phyloP scores from a whole-genome alignment of 805 yeast genomes.

The Wickerhamiella vanderwaltii region DNA sequence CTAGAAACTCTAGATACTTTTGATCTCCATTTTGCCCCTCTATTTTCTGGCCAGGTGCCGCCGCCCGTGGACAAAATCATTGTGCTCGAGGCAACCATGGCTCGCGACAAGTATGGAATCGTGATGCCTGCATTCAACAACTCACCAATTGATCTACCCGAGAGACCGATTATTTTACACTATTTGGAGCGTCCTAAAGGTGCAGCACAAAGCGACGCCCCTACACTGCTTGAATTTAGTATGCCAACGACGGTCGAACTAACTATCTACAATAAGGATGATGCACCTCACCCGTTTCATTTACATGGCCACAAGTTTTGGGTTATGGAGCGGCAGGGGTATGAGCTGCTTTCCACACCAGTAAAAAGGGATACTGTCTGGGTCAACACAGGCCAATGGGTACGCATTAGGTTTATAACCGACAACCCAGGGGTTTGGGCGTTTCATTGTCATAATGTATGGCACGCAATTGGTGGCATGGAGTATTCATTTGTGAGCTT shows the following conservation, averaged over 20 bases:
- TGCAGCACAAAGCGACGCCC: not conserved
- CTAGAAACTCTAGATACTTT: not conserved
- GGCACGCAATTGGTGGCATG: slow-evolving; percentile 12
- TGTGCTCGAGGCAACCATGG: slow-evolving; percentile 3
- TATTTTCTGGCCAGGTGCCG: not conserved
- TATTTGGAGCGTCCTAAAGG: not conserved
- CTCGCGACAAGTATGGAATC: slow-evolving; percentile 7
- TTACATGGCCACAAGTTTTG: slow-evolving; percentile 84
- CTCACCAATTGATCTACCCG: not conserved
- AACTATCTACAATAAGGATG: slow-evolving; percentile 66
- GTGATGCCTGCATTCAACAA: not conserved
- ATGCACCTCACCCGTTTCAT: slow-evolving; percentile 90
- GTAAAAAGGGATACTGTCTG: slow-evolving; percentile 60
- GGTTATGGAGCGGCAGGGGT: slow-evolving; percentile 43
- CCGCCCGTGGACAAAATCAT: not conserved
- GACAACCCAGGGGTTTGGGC: slow-evolving; percentile 91
- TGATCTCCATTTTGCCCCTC: slow-evolving; percentile 3
- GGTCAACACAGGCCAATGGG: slow-evolving; percentile 54
- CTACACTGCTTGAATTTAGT: not conserved
- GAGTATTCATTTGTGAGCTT: slow-evolving; percentile 1
- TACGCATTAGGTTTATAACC: slow-evolving; percentile 59
- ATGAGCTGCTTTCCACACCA: slow-evolving; percentile 25
- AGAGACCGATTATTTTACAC: not conserved
- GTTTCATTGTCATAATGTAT: slow-evolving; percentile 62
- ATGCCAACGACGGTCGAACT: slow-evolving; percentile 44